These are phyloP conservation scores for Linum lewisii DNA, from an alignment of 345 rosid species.

Conservation along the genomic window DNA sequence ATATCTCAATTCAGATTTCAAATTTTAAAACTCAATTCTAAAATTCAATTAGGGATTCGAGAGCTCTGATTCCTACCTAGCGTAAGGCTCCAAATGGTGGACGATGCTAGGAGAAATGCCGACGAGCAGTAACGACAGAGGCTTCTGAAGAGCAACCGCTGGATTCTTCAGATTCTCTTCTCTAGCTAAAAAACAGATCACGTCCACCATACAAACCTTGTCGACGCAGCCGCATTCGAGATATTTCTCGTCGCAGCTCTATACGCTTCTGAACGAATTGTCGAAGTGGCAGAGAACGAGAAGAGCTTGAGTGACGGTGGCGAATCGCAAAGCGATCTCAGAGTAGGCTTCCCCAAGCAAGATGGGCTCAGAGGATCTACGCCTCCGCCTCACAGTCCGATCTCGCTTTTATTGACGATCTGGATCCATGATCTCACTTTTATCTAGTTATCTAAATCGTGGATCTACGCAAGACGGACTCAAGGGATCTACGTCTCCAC, in stretches of 20 bases:
- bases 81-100: slow-evolving; percentile 41
- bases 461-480: too few relatives aligned
- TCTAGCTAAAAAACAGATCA: slow-evolving; percentile 41
- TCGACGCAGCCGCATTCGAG: slow-evolving; percentile 44
- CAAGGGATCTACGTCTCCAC: too few relatives aligned
- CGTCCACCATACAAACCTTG: slow-evolving; percentile 56
- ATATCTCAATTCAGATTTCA: not conserved
- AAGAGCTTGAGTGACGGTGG: slow-evolving; percentile 56
- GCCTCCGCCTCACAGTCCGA: too few relatives aligned
- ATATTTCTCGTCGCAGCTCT: slow-evolving; percentile 32
- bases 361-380: too few relatives aligned
- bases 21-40: not conserved
- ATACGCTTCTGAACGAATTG: slow-evolving; percentile 38
- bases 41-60: not conserved
- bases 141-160: slow-evolving; percentile 30
- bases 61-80: slow-evolving; percentile 26
- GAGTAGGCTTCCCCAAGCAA: slow-evolving; percentile 66
- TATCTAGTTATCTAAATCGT: too few relatives aligned
- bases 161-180: slow-evolving; percentile 40
- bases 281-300: slow-evolving; percentile 30
- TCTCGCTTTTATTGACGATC: too few relatives aligned
- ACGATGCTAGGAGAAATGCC: slow-evolving; percentile 21
- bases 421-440: too few relatives aligned
- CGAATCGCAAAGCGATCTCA: slow-evolving; percentile 37
- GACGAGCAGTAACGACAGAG: slow-evolving; percentile 30